These are phyloP conservation scores for Kandelia obovata DNA, from an alignment of 345 rosid genomes.

Conservation along the genomic window DNA sequence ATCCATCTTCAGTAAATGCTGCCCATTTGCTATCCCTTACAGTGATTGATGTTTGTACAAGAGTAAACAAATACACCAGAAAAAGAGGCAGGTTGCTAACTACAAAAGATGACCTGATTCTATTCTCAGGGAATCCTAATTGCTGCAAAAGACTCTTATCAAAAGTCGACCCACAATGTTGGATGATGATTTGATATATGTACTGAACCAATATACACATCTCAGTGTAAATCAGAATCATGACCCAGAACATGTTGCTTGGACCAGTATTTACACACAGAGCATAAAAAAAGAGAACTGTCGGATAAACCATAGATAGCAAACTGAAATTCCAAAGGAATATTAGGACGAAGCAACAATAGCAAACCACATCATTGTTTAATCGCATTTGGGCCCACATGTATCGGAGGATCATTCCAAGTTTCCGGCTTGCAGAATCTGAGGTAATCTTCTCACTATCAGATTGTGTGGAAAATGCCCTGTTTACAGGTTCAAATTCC, in stretches of 20 bases:
- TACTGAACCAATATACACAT: slow-evolving; percentile 35
- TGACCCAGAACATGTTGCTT: slow-evolving; percentile 37
- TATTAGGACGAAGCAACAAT: slow-evolving; percentile 40
- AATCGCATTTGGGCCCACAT: slow-evolving; percentile 42
- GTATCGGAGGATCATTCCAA: slow-evolving; percentile 30
- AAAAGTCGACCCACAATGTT: slow-evolving; percentile 31
- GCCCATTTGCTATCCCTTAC: slow-evolving; percentile 32
- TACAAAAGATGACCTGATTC: slow-evolving; percentile 36
- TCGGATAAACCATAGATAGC: slow-evolving; percentile 41
- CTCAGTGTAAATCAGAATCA: slow-evolving; percentile 43
- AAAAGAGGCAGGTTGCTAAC: slow-evolving; percentile 38
- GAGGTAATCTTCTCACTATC: slow-evolving; percentile 19
- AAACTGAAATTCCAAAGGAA: slow-evolving; percentile 47
- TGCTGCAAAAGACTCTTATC: slow-evolving; percentile 25
- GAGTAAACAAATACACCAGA: slow-evolving; percentile 40
- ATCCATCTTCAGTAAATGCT: slow-evolving; percentile 10
- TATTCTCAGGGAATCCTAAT: slow-evolving; percentile 41
- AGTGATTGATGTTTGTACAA: slow-evolving; percentile 36
- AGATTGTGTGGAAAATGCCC: slow-evolving; percentile 21
- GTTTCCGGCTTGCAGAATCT: slow-evolving; percentile 21
- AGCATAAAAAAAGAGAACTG: slow-evolving; percentile 40
- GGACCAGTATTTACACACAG: slow-evolving; percentile 41
- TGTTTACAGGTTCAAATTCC: slow-evolving; percentile 21
- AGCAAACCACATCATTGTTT: slow-evolving; percentile 43
- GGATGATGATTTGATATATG: slow-evolving; percentile 43